Evolutionary conservation across 2,329 filamentous ascomycete species (phyloP), one percentile per base, ranked within the genome.

Genomic region (Xylaria hypoxylon): DNA sequence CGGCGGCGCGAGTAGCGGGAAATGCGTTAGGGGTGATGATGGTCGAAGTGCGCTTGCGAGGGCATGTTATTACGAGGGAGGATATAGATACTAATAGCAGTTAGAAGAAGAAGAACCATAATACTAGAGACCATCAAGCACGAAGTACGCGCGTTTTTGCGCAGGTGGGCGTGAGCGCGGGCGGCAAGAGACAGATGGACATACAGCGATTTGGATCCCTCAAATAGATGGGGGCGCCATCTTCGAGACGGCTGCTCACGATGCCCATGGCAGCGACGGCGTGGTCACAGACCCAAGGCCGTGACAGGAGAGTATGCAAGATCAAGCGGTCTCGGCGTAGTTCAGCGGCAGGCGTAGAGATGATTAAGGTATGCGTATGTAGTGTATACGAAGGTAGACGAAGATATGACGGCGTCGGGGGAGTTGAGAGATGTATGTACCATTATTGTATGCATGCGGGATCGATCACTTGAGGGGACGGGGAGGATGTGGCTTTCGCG

Each of bases 191-290:
- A 58, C 69, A 65, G 68, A 61, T 68, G 68, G 78, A 86, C 70
- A 26, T 68, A 98, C 96, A 89, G 86, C 94, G 90, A 79, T 88
- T 92, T 85, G 97, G 96, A 79, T 99, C 96, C 83, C 92, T 91
- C 78, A 98, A 85, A 79, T 92, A 96, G 78, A 98, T 84, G 75
- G 88, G 82, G 74, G 89, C 86, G 78, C 89, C 92, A 76, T 97
- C 94, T 75, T 97, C 94, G 76, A 90, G 89, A 81, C 90, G 92
- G 85, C 94, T 97, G 80, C 89, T 90, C 81, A 97, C 90, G 84
- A 92, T 94, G 78, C 96, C 96, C 96, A 99, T 99, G 79, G 71
- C 71, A 69, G 68, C 68, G 69, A 59, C 55, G 67, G 71, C 73
- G 71, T 55, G 70, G 74, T 74, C 76, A 58, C 61, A 70, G 72